Conservation (phyloP, 768 basidiomycete genomes). For the Pleurotus tuoliensis region DNA sequence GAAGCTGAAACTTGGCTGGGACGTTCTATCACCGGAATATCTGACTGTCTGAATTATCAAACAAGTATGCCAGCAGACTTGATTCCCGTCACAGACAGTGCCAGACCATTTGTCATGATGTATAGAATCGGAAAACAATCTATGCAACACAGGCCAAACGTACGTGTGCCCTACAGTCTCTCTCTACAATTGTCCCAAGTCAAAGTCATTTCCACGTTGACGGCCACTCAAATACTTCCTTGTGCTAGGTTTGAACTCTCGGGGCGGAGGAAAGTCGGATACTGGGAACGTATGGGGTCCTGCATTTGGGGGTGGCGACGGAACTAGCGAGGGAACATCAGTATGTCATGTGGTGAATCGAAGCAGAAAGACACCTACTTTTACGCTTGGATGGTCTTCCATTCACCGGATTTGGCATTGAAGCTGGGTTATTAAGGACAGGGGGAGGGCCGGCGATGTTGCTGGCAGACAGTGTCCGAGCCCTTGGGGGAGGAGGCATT, state of each 20-base stretch:
- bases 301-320: constrained; percentile 53
- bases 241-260: constrained; percentile 45
- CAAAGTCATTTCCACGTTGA: constrained; percentile 68
- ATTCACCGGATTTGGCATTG: neutral
- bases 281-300: constrained; percentile 74
- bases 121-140: constrained; percentile 5
- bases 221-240: constrained; percentile 67
- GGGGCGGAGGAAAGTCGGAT: constrained; percentile 75
- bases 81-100: neutral
- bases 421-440: constrained; percentile 11
- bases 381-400: constrained; percentile 36
- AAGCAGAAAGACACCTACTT: constrained; percentile 33
- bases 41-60: neutral
- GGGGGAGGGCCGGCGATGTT: constrained; percentile 10
- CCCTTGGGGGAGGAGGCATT: constrained; percentile 17
- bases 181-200: constrained; percentile 37
- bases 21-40: neutral
- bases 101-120: neutral
- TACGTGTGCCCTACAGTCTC: neutral
- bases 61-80: constrained; percentile 1
- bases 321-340: constrained; percentile 26
- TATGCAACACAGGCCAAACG: constrained; percentile 4
- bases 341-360: constrained; percentile 11
- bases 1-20: neutral
- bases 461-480: constrained; percentile 17